Percentiles rank a stretch among this genome's conserved stretches.
phyloP scores from a whole-genome alignment of 495 filamentous ascomycete genomes.

The Rhypophila decipiens region DNA sequence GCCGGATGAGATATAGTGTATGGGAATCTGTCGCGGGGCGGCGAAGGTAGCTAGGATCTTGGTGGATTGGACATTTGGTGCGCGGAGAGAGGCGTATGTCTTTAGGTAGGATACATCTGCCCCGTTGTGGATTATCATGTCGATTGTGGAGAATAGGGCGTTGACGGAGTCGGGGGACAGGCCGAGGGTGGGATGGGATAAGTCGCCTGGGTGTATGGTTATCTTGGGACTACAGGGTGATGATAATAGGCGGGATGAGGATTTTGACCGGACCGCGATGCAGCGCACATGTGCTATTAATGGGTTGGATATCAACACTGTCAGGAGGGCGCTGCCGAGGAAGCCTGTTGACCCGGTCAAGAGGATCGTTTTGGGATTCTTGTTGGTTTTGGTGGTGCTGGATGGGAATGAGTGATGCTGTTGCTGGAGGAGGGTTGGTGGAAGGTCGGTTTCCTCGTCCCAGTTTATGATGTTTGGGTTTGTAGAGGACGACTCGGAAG shows the following conservation, averaged over 20 bases:
- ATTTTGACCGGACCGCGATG: conserved; percentile 14
- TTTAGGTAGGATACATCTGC: conserved; percentile 46
- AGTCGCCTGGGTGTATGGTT: conserved; percentile 28
- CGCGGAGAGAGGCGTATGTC: conserved; percentile 34
- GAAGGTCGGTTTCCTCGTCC: conserved; percentile 18
- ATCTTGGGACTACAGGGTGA: too few relatives aligned
- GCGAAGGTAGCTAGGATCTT: conserved; percentile 32
- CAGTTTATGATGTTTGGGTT: conserved; percentile 9
- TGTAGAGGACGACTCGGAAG: too few relatives aligned
- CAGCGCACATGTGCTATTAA: conserved; percentile 13
- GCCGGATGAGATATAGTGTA: conserved; percentile 54
- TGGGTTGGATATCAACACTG: conserved; percentile 1
- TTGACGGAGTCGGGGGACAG: conserved; percentile 20
- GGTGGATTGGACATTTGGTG: conserved; percentile 39
- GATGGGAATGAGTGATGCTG: background rate
- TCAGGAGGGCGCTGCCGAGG: background rate
- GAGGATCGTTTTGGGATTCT: conserved; percentile 6
- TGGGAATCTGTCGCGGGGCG: conserved; percentile 20
- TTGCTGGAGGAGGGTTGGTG: background rate
- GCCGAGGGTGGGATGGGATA: conserved; percentile 34
- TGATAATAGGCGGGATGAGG: too few relatives aligned
- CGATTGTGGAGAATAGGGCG: conserved; percentile 18
- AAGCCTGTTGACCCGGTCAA: conserved; percentile 23
- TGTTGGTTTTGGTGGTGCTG: background rate
- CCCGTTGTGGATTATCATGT: conserved; percentile 48